A percentile compares a stretch with the other conserved stretches of the same genome.
These are phyloP conservation scores for Xylaria bambusicola DNA, from an alignment of 495 filamentous ascomycete species.

Conservation along the genomic window DNA sequence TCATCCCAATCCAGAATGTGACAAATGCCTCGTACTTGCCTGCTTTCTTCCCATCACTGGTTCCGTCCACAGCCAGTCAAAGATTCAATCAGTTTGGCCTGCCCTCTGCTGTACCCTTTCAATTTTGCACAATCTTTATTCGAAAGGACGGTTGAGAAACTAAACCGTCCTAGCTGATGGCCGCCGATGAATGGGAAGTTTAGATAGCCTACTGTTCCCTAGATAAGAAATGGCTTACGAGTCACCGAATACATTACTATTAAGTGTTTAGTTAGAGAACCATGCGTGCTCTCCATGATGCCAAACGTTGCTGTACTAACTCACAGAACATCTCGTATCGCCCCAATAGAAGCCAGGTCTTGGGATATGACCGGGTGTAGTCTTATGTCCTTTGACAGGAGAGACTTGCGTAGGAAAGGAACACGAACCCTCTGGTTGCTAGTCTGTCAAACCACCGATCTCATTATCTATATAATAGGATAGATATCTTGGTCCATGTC, in stretches of 20 bases:
- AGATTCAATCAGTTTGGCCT: constrained; percentile 54
- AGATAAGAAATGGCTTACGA: constrained; percentile 59
- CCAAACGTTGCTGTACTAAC: background rate
- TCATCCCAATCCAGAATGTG: constrained; percentile 50
- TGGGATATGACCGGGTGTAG: background rate
- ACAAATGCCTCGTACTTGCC: constrained; percentile 38
- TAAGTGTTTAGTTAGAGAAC: background rate
- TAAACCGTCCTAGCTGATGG: constrained; percentile 32
- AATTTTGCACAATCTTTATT: constrained; percentile 55
- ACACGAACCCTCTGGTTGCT: background rate
- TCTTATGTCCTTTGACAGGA: background rate
- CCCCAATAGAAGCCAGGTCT: background rate
- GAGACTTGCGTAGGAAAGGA: background rate
- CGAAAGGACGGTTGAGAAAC: constrained; percentile 44
- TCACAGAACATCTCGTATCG: background rate
- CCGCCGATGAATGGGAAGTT: constrained; percentile 56
- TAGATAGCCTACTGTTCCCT: constrained; percentile 49
- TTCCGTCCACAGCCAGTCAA: constrained; percentile 47
- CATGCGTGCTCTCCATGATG: background rate
- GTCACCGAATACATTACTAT: constrained; percentile 55
- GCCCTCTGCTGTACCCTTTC: constrained; percentile 50
- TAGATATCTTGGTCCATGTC: too few relatives aligned
- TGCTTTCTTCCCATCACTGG: constrained; percentile 27
- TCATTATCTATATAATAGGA: too few relatives aligned
- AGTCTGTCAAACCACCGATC: too few relatives aligned